Conservation (phyloP, 1,284 basidiomycete species). For the Leccinum solheimii region DNA sequence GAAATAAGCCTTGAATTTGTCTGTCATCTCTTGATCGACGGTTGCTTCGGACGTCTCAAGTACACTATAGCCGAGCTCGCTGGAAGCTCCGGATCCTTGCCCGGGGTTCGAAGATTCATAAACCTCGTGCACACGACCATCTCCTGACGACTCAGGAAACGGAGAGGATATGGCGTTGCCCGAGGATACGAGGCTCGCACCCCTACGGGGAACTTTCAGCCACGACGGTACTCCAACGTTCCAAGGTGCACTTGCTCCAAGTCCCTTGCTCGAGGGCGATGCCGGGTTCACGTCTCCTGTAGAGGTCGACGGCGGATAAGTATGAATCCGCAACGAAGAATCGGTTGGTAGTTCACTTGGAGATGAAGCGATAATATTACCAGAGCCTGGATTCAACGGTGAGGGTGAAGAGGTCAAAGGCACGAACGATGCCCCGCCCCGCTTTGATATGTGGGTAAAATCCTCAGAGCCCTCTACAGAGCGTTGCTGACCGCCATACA, state of each 20-base stretch:
- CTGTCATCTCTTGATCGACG: slow-evolving; percentile 63
- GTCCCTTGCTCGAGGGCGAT: slow-evolving; percentile 29
- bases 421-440: slow-evolving; percentile 56
- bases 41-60: slow-evolving; percentile 64
- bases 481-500: slow-evolving; percentile 36
- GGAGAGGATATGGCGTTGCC: slow-evolving; percentile 9
- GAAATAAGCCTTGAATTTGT: slow-evolving; percentile 79
- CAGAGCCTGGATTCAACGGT: slow-evolving; percentile 15
- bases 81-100: slow-evolving; percentile 36
- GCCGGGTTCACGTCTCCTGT: slow-evolving; percentile 38
- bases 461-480: slow-evolving; percentile 52
- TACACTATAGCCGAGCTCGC: slow-evolving; percentile 74
- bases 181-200: slow-evolving; percentile 28
- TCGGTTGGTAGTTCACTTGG: slow-evolving; percentile 18
- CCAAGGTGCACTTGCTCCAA: slow-evolving; percentile 44
- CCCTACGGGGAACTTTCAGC: slow-evolving; percentile 60
- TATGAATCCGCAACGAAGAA: slow-evolving; percentile 47
- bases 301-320: slow-evolving; percentile 73
- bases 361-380: slow-evolving; percentile 10
- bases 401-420: slow-evolving; percentile 48
- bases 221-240: slow-evolving; percentile 68
- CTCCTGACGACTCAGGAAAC: slow-evolving; percentile 14
- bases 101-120: slow-evolving; percentile 40
- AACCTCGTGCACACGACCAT: slow-evolving; percentile 50
- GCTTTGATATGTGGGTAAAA: slow-evolving; percentile 67